Percentiles rank a stretch among this genome's conserved stretches.
Evolutionary conservation across 2,329 filamentous ascomycete genomes (phyloP).

Genomic region (Graphium sp.): DNA sequence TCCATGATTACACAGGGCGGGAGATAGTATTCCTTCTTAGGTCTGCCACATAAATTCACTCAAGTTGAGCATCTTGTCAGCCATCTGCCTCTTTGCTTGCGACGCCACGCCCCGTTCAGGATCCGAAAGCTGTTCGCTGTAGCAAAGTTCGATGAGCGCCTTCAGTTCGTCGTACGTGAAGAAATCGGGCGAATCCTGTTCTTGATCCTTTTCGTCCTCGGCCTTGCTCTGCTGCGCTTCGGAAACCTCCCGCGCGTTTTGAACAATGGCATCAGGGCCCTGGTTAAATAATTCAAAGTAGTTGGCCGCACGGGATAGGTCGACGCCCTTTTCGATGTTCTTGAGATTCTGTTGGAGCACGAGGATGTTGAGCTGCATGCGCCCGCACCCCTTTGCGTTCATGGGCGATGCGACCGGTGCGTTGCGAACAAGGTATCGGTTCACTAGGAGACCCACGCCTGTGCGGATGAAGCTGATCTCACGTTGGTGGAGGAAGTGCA

Average conservation of each 20-base stretch:
- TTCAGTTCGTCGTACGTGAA: conserved; percentile 54
- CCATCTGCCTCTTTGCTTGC: conserved; percentile 51
- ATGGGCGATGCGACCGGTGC: conserved; percentile 59
- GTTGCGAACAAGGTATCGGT: conserved; percentile 60
- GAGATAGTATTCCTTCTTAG: conserved; percentile 9
- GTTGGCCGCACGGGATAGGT: conserved; percentile 42
- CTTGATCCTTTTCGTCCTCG: conserved; percentile 10
- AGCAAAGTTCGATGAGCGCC: conserved; percentile 47
- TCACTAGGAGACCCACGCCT: conserved; percentile 63
- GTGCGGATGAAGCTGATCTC: conserved; percentile 63
- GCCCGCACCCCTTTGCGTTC: conserved; percentile 68
- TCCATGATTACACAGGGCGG: too few species aligned
- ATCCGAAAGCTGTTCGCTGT: conserved; percentile 48
- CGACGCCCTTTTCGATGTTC: conserved; percentile 63
- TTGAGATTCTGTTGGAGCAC: conserved; percentile 95
- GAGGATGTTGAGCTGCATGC: conserved; percentile 80
- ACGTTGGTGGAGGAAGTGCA: conserved; percentile 50
- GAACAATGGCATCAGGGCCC: conserved; percentile 48
- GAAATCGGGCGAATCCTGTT: conserved; percentile 7
- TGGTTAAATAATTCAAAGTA: conserved; percentile 55
- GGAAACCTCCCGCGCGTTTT: conserved; percentile 34
- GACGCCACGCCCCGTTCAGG: conserved; percentile 50
- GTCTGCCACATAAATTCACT: conserved; percentile 59
- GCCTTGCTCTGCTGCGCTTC: conserved; percentile 17
- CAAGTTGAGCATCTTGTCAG: conserved; percentile 51